phyloP scores from a whole-genome alignment of 1,284 basidiomycete genomes.

The Pseudozyma flocculosa region DNA sequence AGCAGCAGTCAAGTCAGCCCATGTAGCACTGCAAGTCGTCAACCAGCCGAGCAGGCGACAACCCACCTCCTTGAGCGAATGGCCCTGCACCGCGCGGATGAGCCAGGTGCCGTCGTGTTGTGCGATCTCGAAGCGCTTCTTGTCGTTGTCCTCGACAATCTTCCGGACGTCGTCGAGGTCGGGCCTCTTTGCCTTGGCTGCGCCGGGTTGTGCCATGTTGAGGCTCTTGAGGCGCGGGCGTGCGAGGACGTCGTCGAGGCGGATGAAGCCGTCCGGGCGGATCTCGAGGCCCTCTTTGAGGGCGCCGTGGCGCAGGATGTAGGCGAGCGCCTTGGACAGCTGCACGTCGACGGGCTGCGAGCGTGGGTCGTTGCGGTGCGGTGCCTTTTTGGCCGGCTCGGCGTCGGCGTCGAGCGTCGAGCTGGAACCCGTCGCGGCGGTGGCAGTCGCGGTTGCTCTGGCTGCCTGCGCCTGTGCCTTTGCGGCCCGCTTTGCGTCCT shows the following conservation, averaged over 20 bases:
- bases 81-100: conserved; percentile 86
- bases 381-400: conserved; percentile 11
- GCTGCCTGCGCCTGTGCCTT: no score
- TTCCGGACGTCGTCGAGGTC: conserved; percentile 28
- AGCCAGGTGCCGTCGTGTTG: conserved; percentile 61
- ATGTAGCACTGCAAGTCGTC: no score
- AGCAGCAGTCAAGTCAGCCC: no score
- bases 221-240: conserved; percentile 44
- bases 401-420: no score
- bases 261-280: conserved; percentile 76
- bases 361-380: conserved; percentile 7
- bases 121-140: conserved; percentile 50
- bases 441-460: no score
- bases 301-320: conserved; percentile 81
- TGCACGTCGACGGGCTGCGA: conserved; percentile 22
- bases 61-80: conserved; percentile 71
- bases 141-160: conserved; percentile 43
- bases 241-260: conserved; percentile 64
- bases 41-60: neutral
- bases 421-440: no score
- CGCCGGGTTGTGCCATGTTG: conserved; percentile 26
- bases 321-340: conserved; percentile 77
- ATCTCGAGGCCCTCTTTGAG: conserved; percentile 72
- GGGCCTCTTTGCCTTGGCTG: conserved; percentile 12
- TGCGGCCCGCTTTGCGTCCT: no score